Evolutionary conservation across 164 flowering plant species (phyloP).

Genomic region (Chloranthus sessilifolius): DNA sequence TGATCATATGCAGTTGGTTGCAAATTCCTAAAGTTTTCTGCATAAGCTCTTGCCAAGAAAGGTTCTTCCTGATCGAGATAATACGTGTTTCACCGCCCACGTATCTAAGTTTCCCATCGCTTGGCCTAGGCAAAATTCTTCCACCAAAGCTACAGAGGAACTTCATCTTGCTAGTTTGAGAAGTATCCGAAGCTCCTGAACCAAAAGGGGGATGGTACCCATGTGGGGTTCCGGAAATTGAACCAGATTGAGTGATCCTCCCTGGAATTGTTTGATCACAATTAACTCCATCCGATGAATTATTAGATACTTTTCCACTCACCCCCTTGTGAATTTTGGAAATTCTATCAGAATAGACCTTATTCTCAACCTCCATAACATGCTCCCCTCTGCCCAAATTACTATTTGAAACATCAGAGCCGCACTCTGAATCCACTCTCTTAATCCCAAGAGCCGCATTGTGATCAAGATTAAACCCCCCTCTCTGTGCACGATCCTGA

Average conservation of each 20-base stretch:
- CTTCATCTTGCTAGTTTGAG: conserved; percentile 50
- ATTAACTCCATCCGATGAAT: conserved; percentile 18
- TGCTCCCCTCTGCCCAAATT: not conserved
- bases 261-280: conserved; percentile 16
- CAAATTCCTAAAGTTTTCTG: conserved; percentile 53
- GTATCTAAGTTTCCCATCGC: conserved; percentile 79
- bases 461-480: conserved; percentile 21
- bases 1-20: conserved; percentile 56
- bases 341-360: conserved; percentile 18
- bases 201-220: conserved; percentile 21
- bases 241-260: conserved; percentile 14
- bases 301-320: conserved; percentile 16
- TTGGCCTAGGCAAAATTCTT: conserved; percentile 71
- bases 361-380: conserved; percentile 21
- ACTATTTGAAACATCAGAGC: conserved; percentile 19
- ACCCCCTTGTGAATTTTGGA: conserved; percentile 23
- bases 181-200: conserved; percentile 27
- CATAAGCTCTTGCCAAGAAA: conserved; percentile 45
- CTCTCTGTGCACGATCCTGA: conserved; percentile 15
- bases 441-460: conserved; percentile 38
- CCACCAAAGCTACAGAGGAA: conserved; percentile 93
- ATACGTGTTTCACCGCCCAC: conserved; percentile 89
- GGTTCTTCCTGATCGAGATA: conserved; percentile 45
- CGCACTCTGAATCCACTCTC: conserved; percentile 29
- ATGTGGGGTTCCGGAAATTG: conserved; percentile 28